A percentile compares a stretch with the other conserved stretches of the same genome.
These are phyloP conservation scores for Fusarium sublunatum DNA, from an alignment of 2,329 filamentous ascomycete species.

Conservation along the genomic window DNA sequence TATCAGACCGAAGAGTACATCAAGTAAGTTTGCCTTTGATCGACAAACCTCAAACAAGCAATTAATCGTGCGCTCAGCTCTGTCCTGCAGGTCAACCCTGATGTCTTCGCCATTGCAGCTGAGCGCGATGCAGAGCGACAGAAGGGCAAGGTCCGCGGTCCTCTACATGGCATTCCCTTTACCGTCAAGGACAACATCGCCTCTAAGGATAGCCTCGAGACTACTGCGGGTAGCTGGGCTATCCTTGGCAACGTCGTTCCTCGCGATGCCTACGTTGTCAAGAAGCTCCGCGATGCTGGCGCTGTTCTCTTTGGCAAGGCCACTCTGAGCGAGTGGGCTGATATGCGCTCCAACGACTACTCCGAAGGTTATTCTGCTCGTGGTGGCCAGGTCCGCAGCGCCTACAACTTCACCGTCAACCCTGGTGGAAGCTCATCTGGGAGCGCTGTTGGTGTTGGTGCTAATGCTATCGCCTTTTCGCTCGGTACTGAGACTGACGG, in stretches of 20 bases:
- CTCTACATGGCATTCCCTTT: slow-evolving; percentile 80
- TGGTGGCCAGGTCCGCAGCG: slow-evolving; percentile 71
- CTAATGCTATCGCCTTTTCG: slow-evolving; percentile 71
- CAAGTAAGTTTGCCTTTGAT: slow-evolving; percentile 58
- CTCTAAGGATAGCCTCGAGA: slow-evolving; percentile 83
- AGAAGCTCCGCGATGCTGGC: slow-evolving; percentile 70
- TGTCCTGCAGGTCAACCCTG: slow-evolving; percentile 75
- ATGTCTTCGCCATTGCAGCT: slow-evolving; percentile 70
- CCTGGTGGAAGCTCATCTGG: slow-evolving; percentile 78
- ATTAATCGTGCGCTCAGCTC: slow-evolving; percentile 53
- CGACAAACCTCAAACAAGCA: neutral
- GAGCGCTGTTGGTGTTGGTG: slow-evolving; percentile 71
- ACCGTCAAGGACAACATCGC: slow-evolving; percentile 74
- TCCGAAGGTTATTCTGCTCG: slow-evolving; percentile 74
- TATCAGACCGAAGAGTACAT: slow-evolving; percentile 73
- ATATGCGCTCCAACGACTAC: slow-evolving; percentile 75
- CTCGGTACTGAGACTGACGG: slow-evolving; percentile 81
- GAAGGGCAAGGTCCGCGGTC: slow-evolving; percentile 67
- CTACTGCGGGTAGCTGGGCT: slow-evolving; percentile 76
- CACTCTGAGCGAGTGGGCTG: slow-evolving; percentile 78
- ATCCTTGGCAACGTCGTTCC: slow-evolving; percentile 74
- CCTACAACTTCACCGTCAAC: slow-evolving; percentile 76
- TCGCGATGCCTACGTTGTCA: slow-evolving; percentile 74
- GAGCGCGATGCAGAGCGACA: slow-evolving; percentile 69
- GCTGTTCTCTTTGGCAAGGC: slow-evolving; percentile 78